These are phyloP conservation scores for Cornus suecica DNA, from an alignment of 148 eudicot species.

Conservation along the genomic window DNA sequence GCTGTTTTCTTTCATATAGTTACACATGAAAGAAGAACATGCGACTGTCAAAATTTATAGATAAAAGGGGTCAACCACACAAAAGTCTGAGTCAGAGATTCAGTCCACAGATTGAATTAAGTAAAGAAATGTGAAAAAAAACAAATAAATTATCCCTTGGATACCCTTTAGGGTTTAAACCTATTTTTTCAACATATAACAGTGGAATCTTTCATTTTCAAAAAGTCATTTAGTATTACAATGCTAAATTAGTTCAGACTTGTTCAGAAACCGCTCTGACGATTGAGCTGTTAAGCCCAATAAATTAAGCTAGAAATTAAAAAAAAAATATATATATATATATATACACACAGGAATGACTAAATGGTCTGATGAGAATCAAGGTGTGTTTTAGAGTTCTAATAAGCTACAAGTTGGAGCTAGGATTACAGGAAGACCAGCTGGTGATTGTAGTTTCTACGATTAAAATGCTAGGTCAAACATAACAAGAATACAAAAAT, in stretches of 20 bases:
- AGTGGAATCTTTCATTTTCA: slow-evolving; percentile 7
- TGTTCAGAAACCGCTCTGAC: not conserved
- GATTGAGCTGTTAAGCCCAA: not conserved
- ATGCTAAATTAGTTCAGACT: not conserved
- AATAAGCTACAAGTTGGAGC: not conserved
- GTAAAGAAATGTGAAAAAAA: slow-evolving; percentile 16
- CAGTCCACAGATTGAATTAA: slow-evolving; percentile 16
- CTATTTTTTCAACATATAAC: not conserved
- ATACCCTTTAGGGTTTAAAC: slow-evolving; percentile 6
- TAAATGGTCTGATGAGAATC: not conserved
- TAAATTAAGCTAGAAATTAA: not conserved
- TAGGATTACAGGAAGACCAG: too few species aligned
- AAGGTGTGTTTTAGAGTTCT: not conserved
- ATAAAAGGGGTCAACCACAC: slow-evolving; percentile 14
- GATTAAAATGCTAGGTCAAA: too few species aligned
- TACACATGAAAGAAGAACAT: not conserved
- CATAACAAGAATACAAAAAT: too few species aligned
- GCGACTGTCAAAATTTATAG: slow-evolving; percentile 9
- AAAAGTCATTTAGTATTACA: not conserved
- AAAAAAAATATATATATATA: not conserved
- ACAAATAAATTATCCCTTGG: slow-evolving; percentile 7
- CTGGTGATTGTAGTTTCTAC: too few species aligned
- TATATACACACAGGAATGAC: not conserved
- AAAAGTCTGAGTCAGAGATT: slow-evolving; percentile 32
- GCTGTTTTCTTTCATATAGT: slow-evolving; percentile 10